Percentiles rank a stretch among this genome's conserved stretches.
These are phyloP conservation scores for Reticulascus tulasneorum DNA, from an alignment of 2,329 filamentous ascomycete genomes.

Conservation along the genomic window DNA sequence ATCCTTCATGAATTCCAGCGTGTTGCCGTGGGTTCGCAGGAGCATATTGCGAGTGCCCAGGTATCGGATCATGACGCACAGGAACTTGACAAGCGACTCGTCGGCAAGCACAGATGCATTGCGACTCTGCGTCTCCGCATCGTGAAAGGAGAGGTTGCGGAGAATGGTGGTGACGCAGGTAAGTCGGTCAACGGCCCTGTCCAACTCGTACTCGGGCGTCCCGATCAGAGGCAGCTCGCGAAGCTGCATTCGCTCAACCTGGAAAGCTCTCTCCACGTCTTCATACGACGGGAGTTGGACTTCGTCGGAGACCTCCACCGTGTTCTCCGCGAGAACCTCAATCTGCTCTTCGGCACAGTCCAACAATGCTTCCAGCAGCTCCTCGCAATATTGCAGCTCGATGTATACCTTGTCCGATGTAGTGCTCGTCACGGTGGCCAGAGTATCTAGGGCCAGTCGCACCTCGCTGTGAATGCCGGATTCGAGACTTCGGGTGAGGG, in stretches of 20 bases:
- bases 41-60: constrained; percentile 87
- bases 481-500: constrained; percentile 83
- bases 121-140: constrained; percentile 30
- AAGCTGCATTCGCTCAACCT: constrained; percentile 66
- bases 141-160: constrained; percentile 84
- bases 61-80: constrained; percentile 79
- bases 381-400: constrained; percentile 72
- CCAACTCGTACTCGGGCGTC: constrained; percentile 73
- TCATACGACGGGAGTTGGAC: constrained; percentile 83
- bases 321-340: constrained; percentile 78
- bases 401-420: constrained; percentile 60
- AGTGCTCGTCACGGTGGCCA: constrained; percentile 64
- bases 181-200: constrained; percentile 79
- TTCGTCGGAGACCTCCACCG: constrained; percentile 80
- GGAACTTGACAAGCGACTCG: constrained; percentile 73
- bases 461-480: constrained; percentile 87
- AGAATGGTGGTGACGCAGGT: constrained; percentile 90
- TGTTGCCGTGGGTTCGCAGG: constrained; percentile 76
- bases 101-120: constrained; percentile 76
- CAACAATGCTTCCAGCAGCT: constrained; percentile 80
- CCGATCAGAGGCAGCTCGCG: constrained; percentile 72
- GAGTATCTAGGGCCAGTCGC: constrained; percentile 80
- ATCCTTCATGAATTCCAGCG: constrained; percentile 96
- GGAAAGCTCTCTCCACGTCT: constrained; percentile 76
- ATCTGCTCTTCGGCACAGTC: constrained; percentile 90